Evolutionary conservation across 2,329 filamentous ascomycete species (phyloP), one percentile per base, ranked within the genome.

Genomic region (Ramularia collo-cygni): DNA sequence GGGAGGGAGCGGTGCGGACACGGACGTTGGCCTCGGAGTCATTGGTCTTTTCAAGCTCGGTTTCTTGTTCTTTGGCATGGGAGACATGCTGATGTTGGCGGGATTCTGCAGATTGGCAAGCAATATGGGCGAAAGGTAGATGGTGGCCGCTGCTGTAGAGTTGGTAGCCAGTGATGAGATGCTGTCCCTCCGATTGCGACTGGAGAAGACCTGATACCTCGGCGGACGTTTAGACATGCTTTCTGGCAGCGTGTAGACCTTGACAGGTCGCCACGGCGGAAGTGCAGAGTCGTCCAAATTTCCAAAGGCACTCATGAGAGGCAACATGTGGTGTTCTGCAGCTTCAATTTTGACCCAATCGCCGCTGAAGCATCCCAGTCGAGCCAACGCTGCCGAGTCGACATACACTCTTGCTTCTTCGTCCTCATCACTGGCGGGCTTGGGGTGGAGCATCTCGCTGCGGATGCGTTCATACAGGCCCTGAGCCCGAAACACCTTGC

Each of bases 281-380:
- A 75, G 67, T n/a, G 79, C 72, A 8, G 73, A 65, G n/a, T 76
- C 71, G 5, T 75, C 76, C 48, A 81, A 84, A 46, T 77, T 80
- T 15, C 78, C 79, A 3, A 87, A 69, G 2, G 81, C 81, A 36
- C 75, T 83, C 50, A 77, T 77, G 13, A 72, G 83, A 60, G 78
- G 83, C 12, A 70, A 67, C 15, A 76, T 82, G 43, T 85, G 83
- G 57, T 88, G 85, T 50, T 84, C 75, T 0, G 85, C 76, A 4
- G 78, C 74, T 64, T 95, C 87, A 8, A 95, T 71, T 15, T 83
- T 81, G 8, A 95, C 87, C 92, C 92, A 98, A 58, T 98, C 92
- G 19, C 92, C 92, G 1, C 90, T 96, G 59, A 98, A 98, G 62
- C 90, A 96, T 12, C 90, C 89, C 38, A 98, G 83, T 52, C 89